Base-by-base conservation (phyloP, 2,329 filamentous ascomycete species). In the Botrytis hyacinthi region DNA sequence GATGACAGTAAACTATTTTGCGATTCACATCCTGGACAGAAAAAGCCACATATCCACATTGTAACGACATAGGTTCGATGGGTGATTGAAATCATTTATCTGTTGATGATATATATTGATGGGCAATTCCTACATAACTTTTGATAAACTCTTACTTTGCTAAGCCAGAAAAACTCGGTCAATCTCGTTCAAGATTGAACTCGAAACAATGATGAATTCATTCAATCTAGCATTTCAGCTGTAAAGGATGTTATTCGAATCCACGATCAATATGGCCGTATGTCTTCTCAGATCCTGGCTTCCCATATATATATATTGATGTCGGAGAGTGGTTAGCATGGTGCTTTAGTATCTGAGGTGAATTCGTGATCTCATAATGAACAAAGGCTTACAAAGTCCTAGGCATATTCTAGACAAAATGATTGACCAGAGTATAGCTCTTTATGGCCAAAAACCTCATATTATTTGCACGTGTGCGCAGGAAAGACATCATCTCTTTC, bases 321-420 rank as follows among this genome's bases (percentile, higher is more conserved):
- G 12, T 16, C 0, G n/a, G 14, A 29, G 0, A 16, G n/a, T 8
- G 29, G 1, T 4, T n/a, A 2, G 12, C 2, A 29, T 18, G 16
- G n/a, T 18, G 14, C 2, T 3, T 18, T 16, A 18, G 18, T 29
- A 57, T 29, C 14, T 8, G 7, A 57, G 7, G n/a, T 18, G 14
- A 29, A 57, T 57, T 9, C 7, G 4, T 57, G n/a, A 32, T 18
- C 9, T n/a, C 14, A 29, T 4, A 8, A 9, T 57, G 51, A 57
- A 32, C 14, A 29, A 57, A 18, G 9, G 14, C 51, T 57, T 32
- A 57, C n/a, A 57, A 57, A 57, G n/a, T 29, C 51, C n/a, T 18
- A 1, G 18, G n/a, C n/a, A 57, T 2, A 9, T 8, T 32, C 14
- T 14, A 57, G 51, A 57, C n/a, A 57, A 29, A 0, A 57, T 3